Evolutionary conservation across 192 early-diverging fungal genomes (phyloP).

Genomic region (Oehlia diaphana): DNA sequence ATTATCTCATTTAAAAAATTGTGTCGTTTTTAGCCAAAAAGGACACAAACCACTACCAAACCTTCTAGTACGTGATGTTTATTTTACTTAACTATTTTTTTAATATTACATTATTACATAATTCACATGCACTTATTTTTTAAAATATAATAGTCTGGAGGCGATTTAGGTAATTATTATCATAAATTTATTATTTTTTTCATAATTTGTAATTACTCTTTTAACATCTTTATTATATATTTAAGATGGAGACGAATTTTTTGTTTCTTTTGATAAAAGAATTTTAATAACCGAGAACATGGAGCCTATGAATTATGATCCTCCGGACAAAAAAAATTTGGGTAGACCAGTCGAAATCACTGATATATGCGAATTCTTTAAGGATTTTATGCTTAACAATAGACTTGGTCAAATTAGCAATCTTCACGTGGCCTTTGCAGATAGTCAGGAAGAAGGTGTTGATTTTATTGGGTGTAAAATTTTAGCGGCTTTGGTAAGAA

Average conservation of each 20-base stretch:
- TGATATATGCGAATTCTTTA: slow-evolving; percentile 61
- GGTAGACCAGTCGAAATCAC: slow-evolving; percentile 44
- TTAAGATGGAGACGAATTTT: slow-evolving; percentile 12
- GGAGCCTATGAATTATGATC: slow-evolving; percentile 53
- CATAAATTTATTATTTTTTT: background rate
- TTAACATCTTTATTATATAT: background rate
- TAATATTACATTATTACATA: background rate
- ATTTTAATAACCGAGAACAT: slow-evolving; percentile 35
- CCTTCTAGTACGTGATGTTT: slow-evolving; percentile 73
- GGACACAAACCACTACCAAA: slow-evolving; percentile 68
- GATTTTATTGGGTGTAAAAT: slow-evolving; percentile 45
- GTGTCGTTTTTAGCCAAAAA: slow-evolving; percentile 70
- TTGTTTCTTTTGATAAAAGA: slow-evolving; percentile 54
- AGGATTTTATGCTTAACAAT: slow-evolving; percentile 60
- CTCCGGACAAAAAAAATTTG: slow-evolving; percentile 26
- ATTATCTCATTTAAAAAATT: slow-evolving; percentile 55
- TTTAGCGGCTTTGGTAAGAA: slow-evolving; percentile 55
- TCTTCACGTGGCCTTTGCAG: slow-evolving; percentile 63
- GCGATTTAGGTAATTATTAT: slow-evolving; percentile 11
- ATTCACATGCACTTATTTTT: background rate
- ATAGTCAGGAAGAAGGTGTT: slow-evolving; percentile 48
- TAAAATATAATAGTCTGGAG: background rate
- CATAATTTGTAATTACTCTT: background rate
- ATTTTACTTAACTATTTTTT: slow-evolving; percentile 60
- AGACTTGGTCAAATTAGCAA: slow-evolving; percentile 69